Evolutionary conservation across 768 basidiomycete species (phyloP), one percentile per base, ranked within the genome.

Genomic region (Tylopilus intermedius): DNA sequence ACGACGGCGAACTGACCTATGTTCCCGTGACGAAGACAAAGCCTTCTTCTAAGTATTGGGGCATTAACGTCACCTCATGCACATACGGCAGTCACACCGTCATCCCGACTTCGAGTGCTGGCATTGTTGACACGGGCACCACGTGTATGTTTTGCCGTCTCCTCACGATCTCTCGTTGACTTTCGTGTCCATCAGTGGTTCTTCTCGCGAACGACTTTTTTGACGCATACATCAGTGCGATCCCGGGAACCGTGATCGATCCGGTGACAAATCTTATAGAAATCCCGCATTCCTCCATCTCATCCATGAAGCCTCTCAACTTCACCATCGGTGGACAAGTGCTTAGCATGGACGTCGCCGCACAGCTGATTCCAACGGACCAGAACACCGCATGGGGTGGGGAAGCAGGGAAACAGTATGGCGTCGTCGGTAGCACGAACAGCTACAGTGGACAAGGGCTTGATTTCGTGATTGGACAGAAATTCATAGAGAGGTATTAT

Each of bases 41-140:
- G 10, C 66, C 68, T 7, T 52, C 69, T 2, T 33, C 15, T 9
- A 2, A 8, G 4, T 70, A 40, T 55, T 70, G 70, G 69, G 69
- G 69, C 9, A 60, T 70, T 39, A 58, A 69, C 30, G 45, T 69
- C 42, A 63, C 59, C 8, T 52, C 26, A 10, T 38, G 30, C 7
- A 55, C 60, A 2, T 67, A 57, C 30, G 60, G 62, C 27, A 14
- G n/a, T 6, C 24, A 44, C 5, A 44, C 42, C 5, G 22, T 61
- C 33, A 62, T 69, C 11, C 45, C 54, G 5, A 26, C 30, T 5
- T 62, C 63, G n/a, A 56, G 49, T 13, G 63, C 68, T 24, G 68
- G 66, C 11, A 62, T 68, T 9, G 67, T 66, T 29, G 65, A 67
- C 47, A 60, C 60, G 6, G 67, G 66, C n/a, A 64, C 65, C 18